These are phyloP conservation scores for Cornus suecica DNA, from an alignment of 148 eudicot genomes.

Conservation along the genomic window DNA sequence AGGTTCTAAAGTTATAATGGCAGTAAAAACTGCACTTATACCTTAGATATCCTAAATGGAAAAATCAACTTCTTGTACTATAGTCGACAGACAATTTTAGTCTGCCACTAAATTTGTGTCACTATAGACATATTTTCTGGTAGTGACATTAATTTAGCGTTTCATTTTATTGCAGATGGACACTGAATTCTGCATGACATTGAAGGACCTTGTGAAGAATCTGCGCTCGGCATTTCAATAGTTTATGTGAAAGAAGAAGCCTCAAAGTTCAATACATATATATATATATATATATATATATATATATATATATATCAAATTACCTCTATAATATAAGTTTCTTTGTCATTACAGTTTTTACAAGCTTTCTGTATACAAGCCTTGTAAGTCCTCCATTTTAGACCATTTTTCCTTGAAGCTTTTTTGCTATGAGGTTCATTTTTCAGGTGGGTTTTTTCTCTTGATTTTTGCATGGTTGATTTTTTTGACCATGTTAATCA, in stretches of 20 bases:
- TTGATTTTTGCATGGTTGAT: constrained; percentile 42
- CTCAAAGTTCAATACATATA: neutral
- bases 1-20: too few relatives aligned
- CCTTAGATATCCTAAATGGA: too few relatives aligned
- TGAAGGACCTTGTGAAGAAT: constrained; percentile 52
- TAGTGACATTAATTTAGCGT: too few relatives aligned
- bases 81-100: too few relatives aligned
- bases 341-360: neutral
- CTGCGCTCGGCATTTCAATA: constrained; percentile 34
- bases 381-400: constrained; percentile 14
- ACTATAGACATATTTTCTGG: too few relatives aligned
- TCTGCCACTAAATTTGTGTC: too few relatives aligned
- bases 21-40: too few relatives aligned
- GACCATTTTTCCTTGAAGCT: constrained; percentile 19
- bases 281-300: too few relatives aligned
- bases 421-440: constrained; percentile 46
- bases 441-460: constrained; percentile 45
- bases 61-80: too few relatives aligned
- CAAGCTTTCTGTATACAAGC: constrained; percentile 12
- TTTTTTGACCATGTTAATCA: constrained; percentile 34
- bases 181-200: constrained; percentile 36
- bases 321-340: neutral
- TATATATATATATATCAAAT: neutral
- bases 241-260: constrained; percentile 23
- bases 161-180: constrained; percentile 48